phyloP scores from a whole-genome alignment of 371 early-diverging fungal species.

The Cokeromyces recurvatus region DNA sequence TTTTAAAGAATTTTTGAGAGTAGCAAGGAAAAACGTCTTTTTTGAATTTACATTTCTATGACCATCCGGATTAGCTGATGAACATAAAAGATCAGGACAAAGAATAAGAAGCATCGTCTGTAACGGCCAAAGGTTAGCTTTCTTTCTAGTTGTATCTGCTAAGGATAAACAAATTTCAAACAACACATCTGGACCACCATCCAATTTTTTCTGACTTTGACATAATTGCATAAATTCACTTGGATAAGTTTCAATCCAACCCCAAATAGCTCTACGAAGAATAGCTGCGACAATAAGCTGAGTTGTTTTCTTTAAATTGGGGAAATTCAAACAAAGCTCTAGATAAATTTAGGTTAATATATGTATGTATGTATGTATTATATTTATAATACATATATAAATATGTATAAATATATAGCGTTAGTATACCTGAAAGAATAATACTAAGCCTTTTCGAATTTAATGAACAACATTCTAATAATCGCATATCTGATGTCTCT shows the following conservation, averaged over 20 bases:
- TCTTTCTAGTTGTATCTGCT: constrained; percentile 66
- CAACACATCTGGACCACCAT: constrained; percentile 72
- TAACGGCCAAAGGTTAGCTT: constrained; percentile 77
- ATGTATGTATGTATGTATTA: neutral
- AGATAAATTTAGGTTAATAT: neutral
- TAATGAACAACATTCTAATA: constrained; percentile 74
- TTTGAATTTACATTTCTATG: constrained; percentile 31
- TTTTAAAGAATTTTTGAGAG: constrained; percentile 59
- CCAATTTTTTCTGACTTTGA: constrained; percentile 66
- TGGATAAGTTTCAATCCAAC: constrained; percentile 84
- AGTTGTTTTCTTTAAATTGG: constrained; percentile 64
- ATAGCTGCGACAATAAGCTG: constrained; percentile 67
- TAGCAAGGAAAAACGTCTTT: constrained; percentile 65
- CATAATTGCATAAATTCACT: constrained; percentile 71
- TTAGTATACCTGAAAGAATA: constrained; percentile 55
- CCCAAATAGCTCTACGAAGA: constrained; percentile 79
- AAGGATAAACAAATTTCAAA: constrained; percentile 72
- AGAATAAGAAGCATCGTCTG: constrained; percentile 77
- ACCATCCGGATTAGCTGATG: constrained; percentile 42
- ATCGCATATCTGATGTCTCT: constrained; percentile 72
- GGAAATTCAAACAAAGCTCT: constrained; percentile 63
- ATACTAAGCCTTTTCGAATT: constrained; percentile 66
- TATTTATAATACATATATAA: neutral
- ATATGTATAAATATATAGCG: too few species aligned
- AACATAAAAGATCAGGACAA: constrained; percentile 73